phyloP scores from a whole-genome alignment of 441 rosid species.

The Gossypium laxum region DNA sequence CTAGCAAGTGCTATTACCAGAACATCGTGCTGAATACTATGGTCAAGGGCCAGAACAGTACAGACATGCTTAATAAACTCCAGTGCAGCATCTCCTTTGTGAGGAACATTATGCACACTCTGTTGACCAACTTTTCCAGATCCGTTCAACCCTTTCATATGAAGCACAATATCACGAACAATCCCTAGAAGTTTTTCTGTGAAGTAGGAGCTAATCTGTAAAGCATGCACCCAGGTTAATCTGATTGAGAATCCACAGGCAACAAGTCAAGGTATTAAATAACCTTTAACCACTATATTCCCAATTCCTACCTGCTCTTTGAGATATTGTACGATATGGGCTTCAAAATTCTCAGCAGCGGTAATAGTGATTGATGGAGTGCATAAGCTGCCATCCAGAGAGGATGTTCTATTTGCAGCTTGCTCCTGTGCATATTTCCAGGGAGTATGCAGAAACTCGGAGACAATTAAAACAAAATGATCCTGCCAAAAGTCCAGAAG shows the following conservation, averaged over 20 bases:
- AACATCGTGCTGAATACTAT: conserved; percentile 70
- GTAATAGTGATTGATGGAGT: conserved; percentile 60
- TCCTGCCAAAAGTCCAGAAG: conserved; percentile 46
- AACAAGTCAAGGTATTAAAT: conserved; percentile 5
- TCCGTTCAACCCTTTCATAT: conserved; percentile 43
- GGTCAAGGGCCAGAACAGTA: conserved; percentile 80
- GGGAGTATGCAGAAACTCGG: conserved; percentile 79
- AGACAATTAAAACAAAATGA: conserved; percentile 67
- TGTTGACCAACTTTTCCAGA: conserved; percentile 28
- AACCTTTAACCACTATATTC: conserved; percentile 11
- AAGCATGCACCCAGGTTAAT: conserved; percentile 11
- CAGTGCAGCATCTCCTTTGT: conserved; percentile 51
- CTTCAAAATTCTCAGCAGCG: conserved; percentile 61
- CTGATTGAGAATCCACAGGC: conserved; percentile 3
- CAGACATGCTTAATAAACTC: conserved; percentile 72
- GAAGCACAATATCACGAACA: conserved; percentile 50
- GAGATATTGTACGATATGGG: conserved; percentile 53
- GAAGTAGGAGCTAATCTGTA: conserved; percentile 65
- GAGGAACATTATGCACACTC: conserved; percentile 21
- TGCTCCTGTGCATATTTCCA: conserved; percentile 66
- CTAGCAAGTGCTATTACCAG: conserved; percentile 34
- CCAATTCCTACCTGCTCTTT: conserved; percentile 50
- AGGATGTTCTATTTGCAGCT: conserved; percentile 35
- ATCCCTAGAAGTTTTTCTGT: conserved; percentile 59
- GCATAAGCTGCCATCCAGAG: conserved; percentile 36